phyloP scores from a whole-genome alignment of 495 filamentous ascomycete species.

The Penicilliopsis zonata region DNA sequence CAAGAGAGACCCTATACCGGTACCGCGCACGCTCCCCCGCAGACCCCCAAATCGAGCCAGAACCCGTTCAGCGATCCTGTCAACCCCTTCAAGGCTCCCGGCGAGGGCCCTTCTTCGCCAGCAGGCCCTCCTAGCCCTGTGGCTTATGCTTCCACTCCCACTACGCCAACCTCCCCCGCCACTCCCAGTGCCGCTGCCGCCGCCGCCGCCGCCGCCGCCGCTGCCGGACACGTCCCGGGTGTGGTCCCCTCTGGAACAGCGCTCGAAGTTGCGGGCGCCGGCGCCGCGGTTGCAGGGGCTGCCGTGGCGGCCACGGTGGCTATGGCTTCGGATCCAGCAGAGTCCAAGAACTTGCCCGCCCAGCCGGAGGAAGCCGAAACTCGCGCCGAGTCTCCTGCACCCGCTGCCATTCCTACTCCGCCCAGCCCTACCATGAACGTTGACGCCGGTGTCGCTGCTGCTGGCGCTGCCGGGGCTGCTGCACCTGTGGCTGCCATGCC shows the following conservation, averaged over 20 bases:
- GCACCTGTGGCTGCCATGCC: constrained; percentile 26
- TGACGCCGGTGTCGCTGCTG: constrained; percentile 18
- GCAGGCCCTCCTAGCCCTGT: constrained; percentile 7
- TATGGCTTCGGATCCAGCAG: background rate
- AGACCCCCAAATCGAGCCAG: constrained; percentile 23
- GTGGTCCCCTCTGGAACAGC: constrained; percentile 14
- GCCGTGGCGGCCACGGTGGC: constrained; percentile 10
- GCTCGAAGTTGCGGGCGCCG: constrained; percentile 21
- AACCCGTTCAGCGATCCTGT: constrained; percentile 36
- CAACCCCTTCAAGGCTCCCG: constrained; percentile 42
- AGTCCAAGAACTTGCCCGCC: background rate
- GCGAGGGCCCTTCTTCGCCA: constrained; percentile 23
- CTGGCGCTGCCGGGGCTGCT: constrained; percentile 23
- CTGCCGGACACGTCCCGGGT: constrained; percentile 14
- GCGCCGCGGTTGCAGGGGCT: constrained; percentile 26
- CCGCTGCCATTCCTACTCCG: constrained; percentile 4
- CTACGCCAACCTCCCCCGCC: constrained; percentile 1
- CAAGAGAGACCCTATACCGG: constrained; percentile 1
- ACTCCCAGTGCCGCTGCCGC: constrained; percentile 6
- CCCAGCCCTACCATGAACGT: constrained; percentile 5
- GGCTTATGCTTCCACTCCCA: constrained; percentile 1
- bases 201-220: constrained; percentile 3
- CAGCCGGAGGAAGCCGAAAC: constrained; percentile 14
- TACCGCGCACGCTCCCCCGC: constrained; percentile 12
- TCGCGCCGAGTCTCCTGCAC: constrained; percentile 11